Conservation (phyloP, 805 yeast genomes). For the Yarrowia alimentaria region DNA sequence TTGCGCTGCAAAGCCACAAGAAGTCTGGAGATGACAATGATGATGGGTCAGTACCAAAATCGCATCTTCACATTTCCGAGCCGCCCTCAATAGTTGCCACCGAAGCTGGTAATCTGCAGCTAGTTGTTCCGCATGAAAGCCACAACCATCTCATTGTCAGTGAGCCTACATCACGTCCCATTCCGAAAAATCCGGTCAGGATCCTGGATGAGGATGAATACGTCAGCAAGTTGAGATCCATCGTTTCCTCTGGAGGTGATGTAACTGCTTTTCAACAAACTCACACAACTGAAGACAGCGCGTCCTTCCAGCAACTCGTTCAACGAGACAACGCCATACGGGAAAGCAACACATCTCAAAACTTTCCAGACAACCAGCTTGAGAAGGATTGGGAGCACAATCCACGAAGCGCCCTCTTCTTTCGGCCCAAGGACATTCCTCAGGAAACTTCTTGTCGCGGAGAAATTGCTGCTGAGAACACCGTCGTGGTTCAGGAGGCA, state of each 20-base stretch:
- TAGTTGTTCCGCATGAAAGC: conserved; percentile 1
- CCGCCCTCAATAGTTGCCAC: conserved; percentile 5
- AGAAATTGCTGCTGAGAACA: conserved; percentile 10
- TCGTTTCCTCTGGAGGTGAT: conserved; percentile 31
- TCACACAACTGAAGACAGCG: conserved; percentile 39
- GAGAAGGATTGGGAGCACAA: conserved; percentile 14
- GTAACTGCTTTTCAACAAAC: conserved; percentile 33
- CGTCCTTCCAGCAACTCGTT: conserved; percentile 34
- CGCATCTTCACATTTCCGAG: conserved; percentile 5
- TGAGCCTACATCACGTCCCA: neutral
- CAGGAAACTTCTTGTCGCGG: conserved; percentile 15
- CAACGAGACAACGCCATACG: conserved; percentile 32
- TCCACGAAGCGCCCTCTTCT: conserved; percentile 13
- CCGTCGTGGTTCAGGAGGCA: conserved; percentile 13
- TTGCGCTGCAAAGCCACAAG: neutral
- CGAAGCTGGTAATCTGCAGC: conserved; percentile 13
- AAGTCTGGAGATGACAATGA: neutral
- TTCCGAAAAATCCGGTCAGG: conserved; percentile 18
- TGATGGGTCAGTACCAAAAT: neutral
- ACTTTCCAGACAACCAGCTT: neutral
- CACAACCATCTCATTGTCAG: conserved; percentile 23
- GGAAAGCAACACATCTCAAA: conserved; percentile 1
- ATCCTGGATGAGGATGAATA: conserved; percentile 38
- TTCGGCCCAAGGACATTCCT: conserved; percentile 2
- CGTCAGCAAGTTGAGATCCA: conserved; percentile 31